Percentiles rank a stretch among this genome's conserved stretches.
Evolutionary conservation across 2,329 filamentous ascomycete genomes (phyloP).

Genomic region (Xylariales sp.): DNA sequence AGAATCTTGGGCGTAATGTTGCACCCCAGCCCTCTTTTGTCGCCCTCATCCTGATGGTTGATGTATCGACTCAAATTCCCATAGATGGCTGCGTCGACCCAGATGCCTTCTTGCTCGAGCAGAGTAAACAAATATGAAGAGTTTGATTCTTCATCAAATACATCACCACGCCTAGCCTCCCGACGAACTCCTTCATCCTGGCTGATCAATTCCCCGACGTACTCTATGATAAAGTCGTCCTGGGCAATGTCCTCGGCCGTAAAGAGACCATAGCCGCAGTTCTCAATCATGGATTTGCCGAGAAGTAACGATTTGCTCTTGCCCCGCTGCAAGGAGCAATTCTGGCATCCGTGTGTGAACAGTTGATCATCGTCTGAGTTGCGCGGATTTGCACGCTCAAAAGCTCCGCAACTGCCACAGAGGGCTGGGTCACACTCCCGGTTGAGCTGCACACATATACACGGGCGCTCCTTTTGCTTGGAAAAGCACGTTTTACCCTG

Average conservation of each 20-base stretch:
- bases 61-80: conserved; percentile 82
- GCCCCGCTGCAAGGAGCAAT: conserved; percentile 67
- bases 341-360: conserved; percentile 60
- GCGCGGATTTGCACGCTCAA: conserved; percentile 63
- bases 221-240: conserved; percentile 76
- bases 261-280: conserved; percentile 72
- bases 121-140: conserved; percentile 63
- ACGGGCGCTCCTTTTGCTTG: conserved; percentile 53
- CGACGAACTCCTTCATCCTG: conserved; percentile 66
- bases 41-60: conserved; percentile 62
- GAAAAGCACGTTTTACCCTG: conserved; percentile 55
- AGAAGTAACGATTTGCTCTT: conserved; percentile 61
- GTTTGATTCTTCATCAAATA: conserved; percentile 58
- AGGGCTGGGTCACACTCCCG: conserved; percentile 78
- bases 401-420: conserved; percentile 66
- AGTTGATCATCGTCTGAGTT: conserved; percentile 57
- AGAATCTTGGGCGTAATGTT: conserved; percentile 62
- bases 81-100: conserved; percentile 71
- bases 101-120: conserved; percentile 55
- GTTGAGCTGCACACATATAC: conserved; percentile 67
- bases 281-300: conserved; percentile 64
- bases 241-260: conserved; percentile 61
- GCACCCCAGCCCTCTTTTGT: conserved; percentile 47
- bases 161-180: conserved; percentile 55
- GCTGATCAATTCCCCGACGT: conserved; percentile 72